Percentiles rank a stretch among this genome's conserved stretches.
phyloP scores from a whole-genome alignment of 1,139 yeast genomes.

The Arxiozyma heterogenica region DNA sequence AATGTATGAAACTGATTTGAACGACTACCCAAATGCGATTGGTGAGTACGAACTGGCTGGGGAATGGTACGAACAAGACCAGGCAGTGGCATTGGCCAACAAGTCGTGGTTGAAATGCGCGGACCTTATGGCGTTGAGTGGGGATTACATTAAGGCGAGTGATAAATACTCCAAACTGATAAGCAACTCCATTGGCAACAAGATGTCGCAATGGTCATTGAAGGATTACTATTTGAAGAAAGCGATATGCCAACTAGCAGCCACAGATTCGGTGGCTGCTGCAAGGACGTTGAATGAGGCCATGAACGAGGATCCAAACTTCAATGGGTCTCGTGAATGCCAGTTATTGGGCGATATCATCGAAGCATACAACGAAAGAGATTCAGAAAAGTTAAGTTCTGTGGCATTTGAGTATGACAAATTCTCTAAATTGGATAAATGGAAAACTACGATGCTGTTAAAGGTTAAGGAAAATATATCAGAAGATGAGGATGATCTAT shows the following conservation, averaged over 20 bases:
- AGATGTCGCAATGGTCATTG: slow-evolving; percentile 78
- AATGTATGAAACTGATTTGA: slow-evolving; percentile 64
- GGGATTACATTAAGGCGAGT: slow-evolving; percentile 64
- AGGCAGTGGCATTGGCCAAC: slow-evolving; percentile 82
- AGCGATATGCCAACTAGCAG: slow-evolving; percentile 72
- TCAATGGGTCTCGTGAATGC: slow-evolving; percentile 71
- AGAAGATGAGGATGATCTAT: slow-evolving; percentile 58
- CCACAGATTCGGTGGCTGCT: slow-evolving; percentile 80
- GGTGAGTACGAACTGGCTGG: slow-evolving; percentile 86
- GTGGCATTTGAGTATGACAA: slow-evolving; percentile 79
- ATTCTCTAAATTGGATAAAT: slow-evolving; percentile 78
- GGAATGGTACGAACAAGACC: slow-evolving; percentile 90
- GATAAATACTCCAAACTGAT: slow-evolving; percentile 70
- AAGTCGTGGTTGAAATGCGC: slow-evolving; percentile 87
- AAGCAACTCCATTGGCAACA: slow-evolving; percentile 63
- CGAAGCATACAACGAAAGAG: slow-evolving; percentile 70
- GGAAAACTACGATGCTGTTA: slow-evolving; percentile 81
- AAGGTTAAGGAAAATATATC: slow-evolving; percentile 70
- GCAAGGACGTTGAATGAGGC: slow-evolving; percentile 59
- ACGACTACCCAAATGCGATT: slow-evolving; percentile 60
- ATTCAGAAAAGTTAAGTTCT: slow-evolving; percentile 65
- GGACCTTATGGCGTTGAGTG: slow-evolving; percentile 71
- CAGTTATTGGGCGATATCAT: slow-evolving; percentile 56
- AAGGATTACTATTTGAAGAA: slow-evolving; percentile 87
- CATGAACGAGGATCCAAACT: slow-evolving; percentile 64